Conservation (phyloP, 2,329 filamentous ascomycete genomes). For the Colletotrichum tamarilloi region DNA sequence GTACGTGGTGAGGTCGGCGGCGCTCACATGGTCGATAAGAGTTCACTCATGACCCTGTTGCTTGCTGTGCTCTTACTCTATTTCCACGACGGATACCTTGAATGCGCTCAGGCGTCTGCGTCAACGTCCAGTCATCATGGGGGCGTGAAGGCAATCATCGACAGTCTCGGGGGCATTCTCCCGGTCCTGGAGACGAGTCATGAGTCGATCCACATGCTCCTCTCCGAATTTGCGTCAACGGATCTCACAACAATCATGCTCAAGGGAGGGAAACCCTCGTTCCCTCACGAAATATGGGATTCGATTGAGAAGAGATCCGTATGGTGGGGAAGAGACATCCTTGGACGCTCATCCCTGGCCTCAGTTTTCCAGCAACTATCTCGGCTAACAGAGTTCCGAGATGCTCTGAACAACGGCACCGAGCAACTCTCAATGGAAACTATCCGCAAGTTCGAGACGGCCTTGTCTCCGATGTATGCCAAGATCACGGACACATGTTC, state of each 20-base stretch:
- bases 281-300: slow-evolving; percentile 50
- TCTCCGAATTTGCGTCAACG: slow-evolving; percentile 56
- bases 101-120: slow-evolving; percentile 41
- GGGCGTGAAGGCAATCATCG: slow-evolving; percentile 49
- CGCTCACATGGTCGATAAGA: slow-evolving; percentile 40
- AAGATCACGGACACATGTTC: slow-evolving; percentile 39
- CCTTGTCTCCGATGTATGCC: slow-evolving; percentile 42
- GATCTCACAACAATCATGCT: slow-evolving; percentile 55
- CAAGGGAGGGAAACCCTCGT: slow-evolving; percentile 51
- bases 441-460: slow-evolving; percentile 43
- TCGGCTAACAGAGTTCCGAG: slow-evolving; percentile 43
- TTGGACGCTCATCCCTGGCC: slow-evolving; percentile 47
- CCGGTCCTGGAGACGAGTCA: slow-evolving; percentile 40
- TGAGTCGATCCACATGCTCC: slow-evolving; percentile 49
- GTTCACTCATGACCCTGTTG: slow-evolving; percentile 45
- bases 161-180: slow-evolving; percentile 44
- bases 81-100: slow-evolving; percentile 53
- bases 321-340: slow-evolving; percentile 54
- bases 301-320: slow-evolving; percentile 51
- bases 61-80: slow-evolving; percentile 57
- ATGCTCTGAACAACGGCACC: slow-evolving; percentile 33
- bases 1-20: slow-evolving; percentile 45
- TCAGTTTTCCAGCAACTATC: slow-evolving; percentile 47
- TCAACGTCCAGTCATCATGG: slow-evolving; percentile 46
- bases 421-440: slow-evolving; percentile 41